phyloP scores from a whole-genome alignment of 345 rosid species.

The Euclidium syriacum region DNA sequence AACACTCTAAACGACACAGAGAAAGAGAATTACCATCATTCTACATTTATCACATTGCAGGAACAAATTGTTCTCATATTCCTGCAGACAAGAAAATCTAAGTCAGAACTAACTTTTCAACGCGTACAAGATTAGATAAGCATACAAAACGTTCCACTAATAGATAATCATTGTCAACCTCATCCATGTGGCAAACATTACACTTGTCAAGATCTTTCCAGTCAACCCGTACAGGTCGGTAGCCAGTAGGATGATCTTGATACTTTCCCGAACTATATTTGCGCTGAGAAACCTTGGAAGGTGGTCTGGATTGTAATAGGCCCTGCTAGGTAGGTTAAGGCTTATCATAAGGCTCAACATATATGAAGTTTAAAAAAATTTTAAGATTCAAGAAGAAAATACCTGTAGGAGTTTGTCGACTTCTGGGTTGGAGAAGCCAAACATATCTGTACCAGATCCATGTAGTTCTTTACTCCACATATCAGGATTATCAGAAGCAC shows the following conservation, averaged over 20 bases:
- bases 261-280: constrained; percentile 49
- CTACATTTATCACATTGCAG: constrained; percentile 98
- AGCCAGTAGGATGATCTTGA: constrained; percentile 73
- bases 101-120: background rate
- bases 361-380: background rate
- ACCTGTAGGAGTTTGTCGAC: constrained; percentile 81
- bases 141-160: background rate
- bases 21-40: constrained; percentile 69
- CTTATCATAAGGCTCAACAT: constrained; percentile 6
- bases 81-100: constrained; percentile 46
- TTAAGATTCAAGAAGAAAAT: constrained; percentile 15
- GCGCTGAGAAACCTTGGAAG: constrained; percentile 41
- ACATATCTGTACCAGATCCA: constrained; percentile 76
- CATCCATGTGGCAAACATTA: constrained; percentile 98
- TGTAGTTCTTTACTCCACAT: constrained; percentile 31
- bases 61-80: constrained; percentile 91
- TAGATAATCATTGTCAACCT: constrained; percentile 42
- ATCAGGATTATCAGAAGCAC: constrained; percentile 36
- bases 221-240: constrained; percentile 89
- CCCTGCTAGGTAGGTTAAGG: constrained; percentile 44
- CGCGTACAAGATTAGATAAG: background rate
- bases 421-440: constrained; percentile 91
- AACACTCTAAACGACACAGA: constrained; percentile 10
- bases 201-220: constrained; percentile 99
- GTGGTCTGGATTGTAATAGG: constrained; percentile 53